Evolutionary conservation across 148 eudicot genomes (phyloP).

Genomic region (Gaultheria prostrata): DNA sequence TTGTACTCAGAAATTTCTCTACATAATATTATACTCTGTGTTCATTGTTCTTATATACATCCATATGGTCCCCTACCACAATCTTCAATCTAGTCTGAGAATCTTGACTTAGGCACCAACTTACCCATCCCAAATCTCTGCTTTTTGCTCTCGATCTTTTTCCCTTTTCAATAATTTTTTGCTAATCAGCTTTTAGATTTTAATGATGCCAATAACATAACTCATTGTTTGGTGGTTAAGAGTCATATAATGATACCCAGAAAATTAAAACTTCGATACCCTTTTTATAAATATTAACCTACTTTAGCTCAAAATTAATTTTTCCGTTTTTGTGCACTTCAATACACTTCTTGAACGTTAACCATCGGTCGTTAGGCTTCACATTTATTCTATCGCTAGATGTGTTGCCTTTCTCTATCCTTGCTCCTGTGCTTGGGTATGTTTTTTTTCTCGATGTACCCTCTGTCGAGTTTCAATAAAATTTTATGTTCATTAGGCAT

Average conservation of each 20-base stretch:
- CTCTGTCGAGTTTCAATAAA: too few relatives aligned
- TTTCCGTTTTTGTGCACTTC: neutral
- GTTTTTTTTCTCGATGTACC: too few relatives aligned
- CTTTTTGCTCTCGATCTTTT: neutral
- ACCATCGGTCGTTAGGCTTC: too few relatives aligned
- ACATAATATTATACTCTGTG: neutral
- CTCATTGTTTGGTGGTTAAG: neutral
- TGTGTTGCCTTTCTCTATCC: too few relatives aligned
- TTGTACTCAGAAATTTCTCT: neutral
- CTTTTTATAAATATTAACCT: neutral
- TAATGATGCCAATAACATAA: neutral
- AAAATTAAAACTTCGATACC: neutral
- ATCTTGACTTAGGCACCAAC: conserved; percentile 48
- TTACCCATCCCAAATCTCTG: conserved; percentile 17
- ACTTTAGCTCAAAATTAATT: neutral
- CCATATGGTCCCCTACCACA: conserved; percentile 19
- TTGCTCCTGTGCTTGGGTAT: too few relatives aligned
- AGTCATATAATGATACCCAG: neutral
- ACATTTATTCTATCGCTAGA: too few relatives aligned
- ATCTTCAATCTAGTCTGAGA: conserved; percentile 49
- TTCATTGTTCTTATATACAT: neutral
- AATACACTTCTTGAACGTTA: too few relatives aligned
- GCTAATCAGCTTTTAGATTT: neutral
- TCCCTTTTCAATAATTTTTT: conserved; percentile 3
- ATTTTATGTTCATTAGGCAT: neutral